Percentiles rank a stretch among this genome's conserved stretches.
Conservation (phyloP, 2,329 filamentous ascomycete genomes). For the Alternaria angustiovoidea region DNA sequence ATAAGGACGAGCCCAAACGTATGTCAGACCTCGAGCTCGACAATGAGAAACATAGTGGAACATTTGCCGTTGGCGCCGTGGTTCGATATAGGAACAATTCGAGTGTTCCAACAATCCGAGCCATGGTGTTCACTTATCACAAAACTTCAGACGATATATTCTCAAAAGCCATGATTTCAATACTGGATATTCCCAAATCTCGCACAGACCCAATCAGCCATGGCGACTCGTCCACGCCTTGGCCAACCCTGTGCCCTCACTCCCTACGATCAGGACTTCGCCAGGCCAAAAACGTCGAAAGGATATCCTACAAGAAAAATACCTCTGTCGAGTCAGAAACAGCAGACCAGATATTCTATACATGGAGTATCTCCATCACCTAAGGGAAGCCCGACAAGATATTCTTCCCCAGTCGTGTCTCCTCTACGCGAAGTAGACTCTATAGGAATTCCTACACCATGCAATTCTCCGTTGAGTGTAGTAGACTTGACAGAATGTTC, state of each 20-base stretch:
- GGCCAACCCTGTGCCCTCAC: no score
- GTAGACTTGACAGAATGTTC: no score
- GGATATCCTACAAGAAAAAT: neutral
- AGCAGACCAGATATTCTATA: neutral
- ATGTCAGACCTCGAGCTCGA: neutral
- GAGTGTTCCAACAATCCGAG: accelerated
- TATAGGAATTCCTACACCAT: neutral
- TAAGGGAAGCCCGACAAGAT: neutral
- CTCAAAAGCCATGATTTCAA: no score
- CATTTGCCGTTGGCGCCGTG: no score
- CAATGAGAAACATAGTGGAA: neutral
- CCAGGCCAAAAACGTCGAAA: neutral
- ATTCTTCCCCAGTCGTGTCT: neutral
- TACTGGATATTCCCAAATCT: no score
- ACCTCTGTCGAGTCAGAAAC: neutral
- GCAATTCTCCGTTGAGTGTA: neutral
- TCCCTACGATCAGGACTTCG: no score
- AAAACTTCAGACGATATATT: no score
- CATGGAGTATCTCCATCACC: neutral
- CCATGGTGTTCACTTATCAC: no score
- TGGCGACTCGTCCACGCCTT: no score
- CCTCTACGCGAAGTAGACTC: neutral
- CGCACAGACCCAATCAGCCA: no score
- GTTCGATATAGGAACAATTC: no score
- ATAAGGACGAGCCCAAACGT: no score